phyloP scores from a whole-genome alignment of 441 rosid species.

The Croton laevigatus region DNA sequence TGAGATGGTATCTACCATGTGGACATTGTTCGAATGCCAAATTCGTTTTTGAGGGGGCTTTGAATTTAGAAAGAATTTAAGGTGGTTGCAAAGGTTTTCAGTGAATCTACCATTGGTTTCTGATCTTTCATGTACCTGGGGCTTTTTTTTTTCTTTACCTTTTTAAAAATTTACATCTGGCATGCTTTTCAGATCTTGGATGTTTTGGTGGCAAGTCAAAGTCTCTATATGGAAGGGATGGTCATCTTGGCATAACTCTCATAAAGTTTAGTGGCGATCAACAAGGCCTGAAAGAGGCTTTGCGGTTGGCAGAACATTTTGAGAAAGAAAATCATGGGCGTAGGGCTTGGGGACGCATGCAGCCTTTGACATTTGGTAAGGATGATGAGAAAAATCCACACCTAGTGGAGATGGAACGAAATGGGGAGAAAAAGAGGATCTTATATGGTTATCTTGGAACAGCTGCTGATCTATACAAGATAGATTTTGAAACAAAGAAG shows the following conservation, averaged over 20 bases:
- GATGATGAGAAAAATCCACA: slow-evolving; percentile 76
- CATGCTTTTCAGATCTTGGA: slow-evolving; percentile 72
- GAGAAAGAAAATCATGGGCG: slow-evolving; percentile 83
- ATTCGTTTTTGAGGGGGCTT: neutral
- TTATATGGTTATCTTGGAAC: slow-evolving; percentile 88
- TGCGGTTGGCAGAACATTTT: slow-evolving; percentile 67
- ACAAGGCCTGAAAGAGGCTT: slow-evolving; percentile 74
- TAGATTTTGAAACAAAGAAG: slow-evolving; percentile 84
- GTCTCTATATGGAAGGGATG: slow-evolving; percentile 87
- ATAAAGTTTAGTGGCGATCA: slow-evolving; percentile 67
- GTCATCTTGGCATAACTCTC: slow-evolving; percentile 82
- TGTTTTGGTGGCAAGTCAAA: slow-evolving; percentile 79
- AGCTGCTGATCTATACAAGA: slow-evolving; percentile 65
- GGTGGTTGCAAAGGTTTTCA: neutral
- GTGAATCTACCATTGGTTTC: neutral
- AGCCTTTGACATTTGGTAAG: slow-evolving; percentile 50
- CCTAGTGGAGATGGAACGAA: slow-evolving; percentile 70
- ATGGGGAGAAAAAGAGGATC: slow-evolving; percentile 71
- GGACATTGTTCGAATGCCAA: neutral
- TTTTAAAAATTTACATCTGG: slow-evolving; percentile 16
- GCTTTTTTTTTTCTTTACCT: neutral
- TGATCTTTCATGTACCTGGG: neutral
- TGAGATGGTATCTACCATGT: neutral
- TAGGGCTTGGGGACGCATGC: slow-evolving; percentile 66
- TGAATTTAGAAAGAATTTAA: neutral